Evolutionary conservation across 352 stramenopile species (phyloP).

Genomic region (Phytophthora pseudosyringae): DNA sequence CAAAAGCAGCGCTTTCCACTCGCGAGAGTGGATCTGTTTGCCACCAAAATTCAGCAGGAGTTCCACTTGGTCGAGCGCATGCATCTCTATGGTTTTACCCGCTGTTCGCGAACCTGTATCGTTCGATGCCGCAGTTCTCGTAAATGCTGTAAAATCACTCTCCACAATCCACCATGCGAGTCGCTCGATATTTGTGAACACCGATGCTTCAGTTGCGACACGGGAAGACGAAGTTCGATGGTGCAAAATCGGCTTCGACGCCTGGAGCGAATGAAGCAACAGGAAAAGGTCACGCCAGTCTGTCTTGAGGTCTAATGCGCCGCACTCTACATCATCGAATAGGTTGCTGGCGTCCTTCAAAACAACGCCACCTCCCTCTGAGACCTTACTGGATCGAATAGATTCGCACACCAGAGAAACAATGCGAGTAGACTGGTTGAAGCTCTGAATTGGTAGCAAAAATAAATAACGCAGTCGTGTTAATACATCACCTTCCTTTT

Average conservation of each 20-base stretch:
- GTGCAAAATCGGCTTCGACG: constrained; percentile 81
- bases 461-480: constrained; percentile 1
- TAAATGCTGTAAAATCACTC: constrained; percentile 27
- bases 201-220: constrained; percentile 50
- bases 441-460: constrained; percentile 36
- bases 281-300: constrained; percentile 73
- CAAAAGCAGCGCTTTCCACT: constrained; percentile 82
- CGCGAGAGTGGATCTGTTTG: constrained; percentile 63
- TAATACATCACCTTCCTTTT: neutral
- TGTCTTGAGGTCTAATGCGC: constrained; percentile 20
- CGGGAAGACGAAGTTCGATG: constrained; percentile 64
- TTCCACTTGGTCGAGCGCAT: constrained; percentile 43
- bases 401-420: constrained; percentile 59
- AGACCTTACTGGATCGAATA: constrained; percentile 35
- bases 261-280: constrained; percentile 75
- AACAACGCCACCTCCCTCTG: constrained; percentile 5
- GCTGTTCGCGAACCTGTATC: neutral
- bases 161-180: constrained; percentile 50
- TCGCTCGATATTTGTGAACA: constrained; percentile 55
- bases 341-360: constrained; percentile 12
- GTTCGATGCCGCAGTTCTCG: constrained; percentile 7
- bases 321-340: constrained; percentile 10
- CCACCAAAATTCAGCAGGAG: constrained; percentile 69
- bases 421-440: constrained; percentile 62
- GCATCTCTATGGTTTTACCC: constrained; percentile 33